These are phyloP conservation scores for Ambrosia trifida DNA, from an alignment of 129 eudicot genomes.

Conservation along the genomic window DNA sequence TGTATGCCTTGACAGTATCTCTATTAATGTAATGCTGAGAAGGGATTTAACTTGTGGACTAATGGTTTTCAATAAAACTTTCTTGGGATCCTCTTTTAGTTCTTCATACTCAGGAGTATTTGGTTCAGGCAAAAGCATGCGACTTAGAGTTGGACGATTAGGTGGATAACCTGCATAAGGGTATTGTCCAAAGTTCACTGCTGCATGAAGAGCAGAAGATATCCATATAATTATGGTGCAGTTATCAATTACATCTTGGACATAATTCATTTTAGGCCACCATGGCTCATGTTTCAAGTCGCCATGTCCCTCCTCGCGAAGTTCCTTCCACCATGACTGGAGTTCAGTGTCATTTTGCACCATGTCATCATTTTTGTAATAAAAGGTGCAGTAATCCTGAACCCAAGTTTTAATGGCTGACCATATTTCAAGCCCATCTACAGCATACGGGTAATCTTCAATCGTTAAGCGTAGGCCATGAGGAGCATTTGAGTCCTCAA, in stretches of 20 bases:
- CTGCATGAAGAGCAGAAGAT: slow-evolving; percentile 48
- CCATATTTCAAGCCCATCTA: slow-evolving; percentile 60
- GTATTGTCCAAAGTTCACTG: slow-evolving; percentile 53
- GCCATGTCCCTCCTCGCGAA: slow-evolving; percentile 46
- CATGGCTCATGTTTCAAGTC: slow-evolving; percentile 45
- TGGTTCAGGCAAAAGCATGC: slow-evolving; percentile 40
- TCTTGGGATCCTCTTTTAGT: slow-evolving; percentile 35
- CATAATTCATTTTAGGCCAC: slow-evolving; percentile 45
- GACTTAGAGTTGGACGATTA: slow-evolving; percentile 46
- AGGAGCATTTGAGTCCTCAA: slow-evolving; percentile 28
- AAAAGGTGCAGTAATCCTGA: slow-evolving; percentile 33
- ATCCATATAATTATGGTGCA: slow-evolving; percentile 51
- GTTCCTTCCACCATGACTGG: slow-evolving; percentile 56
- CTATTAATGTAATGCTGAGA: slow-evolving; percentile 37
- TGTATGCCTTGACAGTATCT: slow-evolving; percentile 39
- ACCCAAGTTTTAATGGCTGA: slow-evolving; percentile 47
- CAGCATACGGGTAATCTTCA: slow-evolving; percentile 56
- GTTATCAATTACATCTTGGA: slow-evolving; percentile 26
- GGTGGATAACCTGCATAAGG: slow-evolving; percentile 48
- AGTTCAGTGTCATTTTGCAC: slow-evolving; percentile 42
- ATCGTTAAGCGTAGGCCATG: slow-evolving; percentile 41
- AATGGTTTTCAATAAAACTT: slow-evolving; percentile 36
- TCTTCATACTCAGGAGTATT: slow-evolving; percentile 43
- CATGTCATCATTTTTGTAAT: slow-evolving; percentile 31
- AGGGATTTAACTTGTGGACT: slow-evolving; percentile 36